Evolutionary conservation across 306 rosid species (phyloP).

Genomic region (Quercus alba): DNA sequence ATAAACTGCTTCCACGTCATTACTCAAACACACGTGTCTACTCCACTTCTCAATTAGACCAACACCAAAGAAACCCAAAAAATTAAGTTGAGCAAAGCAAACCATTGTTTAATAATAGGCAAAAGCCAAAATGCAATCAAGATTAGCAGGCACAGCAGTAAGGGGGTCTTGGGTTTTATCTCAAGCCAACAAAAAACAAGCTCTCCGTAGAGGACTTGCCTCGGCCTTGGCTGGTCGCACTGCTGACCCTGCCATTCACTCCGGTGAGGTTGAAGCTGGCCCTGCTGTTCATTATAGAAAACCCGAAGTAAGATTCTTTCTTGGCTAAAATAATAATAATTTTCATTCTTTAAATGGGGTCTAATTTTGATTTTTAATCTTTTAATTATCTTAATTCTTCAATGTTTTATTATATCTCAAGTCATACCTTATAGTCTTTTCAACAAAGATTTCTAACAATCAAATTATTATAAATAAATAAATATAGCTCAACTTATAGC

Average conservation of each 20-base stretch:
- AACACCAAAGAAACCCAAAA: background rate
- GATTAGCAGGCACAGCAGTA: constrained; percentile 22
- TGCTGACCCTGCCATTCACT: constrained; percentile 60
- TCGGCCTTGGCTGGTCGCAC: constrained; percentile 35
- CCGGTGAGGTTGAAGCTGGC: constrained; percentile 43
- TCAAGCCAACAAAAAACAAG: background rate
- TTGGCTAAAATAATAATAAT: background rate
- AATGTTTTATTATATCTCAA: no score
- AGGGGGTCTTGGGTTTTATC: constrained; percentile 5
- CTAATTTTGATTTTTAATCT: no score
- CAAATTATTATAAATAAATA: no score
- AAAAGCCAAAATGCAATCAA: constrained; percentile 39
- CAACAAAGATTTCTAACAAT: no score
- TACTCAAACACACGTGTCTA: constrained; percentile 18
- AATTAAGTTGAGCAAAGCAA: background rate
- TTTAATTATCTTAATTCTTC: no score
- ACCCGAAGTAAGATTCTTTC: constrained; percentile 28
- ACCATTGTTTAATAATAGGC: background rate
- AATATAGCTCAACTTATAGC: no score
- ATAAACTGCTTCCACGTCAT: constrained; percentile 34
- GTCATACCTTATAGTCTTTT: no score
- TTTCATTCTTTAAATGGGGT: no score
- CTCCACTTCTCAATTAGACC: background rate
- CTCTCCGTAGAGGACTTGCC: constrained; percentile 31
- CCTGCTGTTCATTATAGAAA: constrained; percentile 31